Evolutionary conservation across 2,329 filamentous ascomycete genomes (phyloP), one percentile per base, ranked within the genome.

Genomic region (Neofusicoccum sp.): DNA sequence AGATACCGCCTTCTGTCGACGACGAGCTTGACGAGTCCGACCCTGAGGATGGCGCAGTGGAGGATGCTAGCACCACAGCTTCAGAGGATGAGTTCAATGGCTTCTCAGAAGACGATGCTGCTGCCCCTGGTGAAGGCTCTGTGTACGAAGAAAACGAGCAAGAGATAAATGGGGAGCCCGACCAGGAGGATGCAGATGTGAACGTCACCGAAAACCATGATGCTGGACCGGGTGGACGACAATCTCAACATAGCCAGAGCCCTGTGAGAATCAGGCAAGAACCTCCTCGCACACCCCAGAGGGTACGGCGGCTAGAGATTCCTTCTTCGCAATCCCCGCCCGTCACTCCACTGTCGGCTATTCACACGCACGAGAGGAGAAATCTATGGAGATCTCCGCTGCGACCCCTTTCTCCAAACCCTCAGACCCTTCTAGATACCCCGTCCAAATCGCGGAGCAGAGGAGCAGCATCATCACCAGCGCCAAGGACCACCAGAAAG

Each of bases 251-350:
- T 8, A 7, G 24, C 1, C 45, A 33, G 28, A 16, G 38, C 38
- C 14, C 38, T 40, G 11, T 6, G 2, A n/a, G 38, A 33, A 16
- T 8, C 28, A 28, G n/a, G 14, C 38, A 44, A 43, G 43, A 48
- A 24, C 24, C 16, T 31, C 59, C 59, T 7, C 41, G 49, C 6
- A 61, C 59, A 31, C 59, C 59, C 4, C 49, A 28, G 16, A 56
- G 34, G 28, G 16, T 40, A n/a, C 49, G 59, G 9, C 14, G 16
- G 26, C 31, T 45, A 1, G 59, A 61, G 16, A 41, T 61, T 9
- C 59, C 59, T 14, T 61, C 59, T 11, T 61, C 59, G 8, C 59
- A 61, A 31, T 48, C 59, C 8, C 59, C 51, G 11, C 49, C 43
- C 4, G 28, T 47, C 7, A 56, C 59, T 4, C 49, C 59, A 7